Percentiles rank a stretch among this genome's conserved stretches.
phyloP scores from a whole-genome alignment of 2,329 filamentous ascomycete species.

The Magnaporthiopsis poae region DNA sequence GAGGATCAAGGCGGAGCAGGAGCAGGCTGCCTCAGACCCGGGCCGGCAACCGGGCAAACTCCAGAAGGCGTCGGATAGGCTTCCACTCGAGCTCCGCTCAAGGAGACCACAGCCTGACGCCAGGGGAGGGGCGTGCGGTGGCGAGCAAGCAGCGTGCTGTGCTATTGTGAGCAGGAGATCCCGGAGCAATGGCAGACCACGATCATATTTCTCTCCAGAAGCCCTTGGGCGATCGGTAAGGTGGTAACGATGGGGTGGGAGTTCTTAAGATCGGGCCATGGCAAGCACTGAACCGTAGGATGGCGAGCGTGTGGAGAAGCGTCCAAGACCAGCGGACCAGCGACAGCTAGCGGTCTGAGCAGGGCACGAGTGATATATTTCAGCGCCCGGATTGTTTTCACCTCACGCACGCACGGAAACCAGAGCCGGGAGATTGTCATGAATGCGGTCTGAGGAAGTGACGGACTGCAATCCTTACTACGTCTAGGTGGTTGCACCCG shows the following conservation, averaged over 20 bases:
- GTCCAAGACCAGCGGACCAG: neutral
- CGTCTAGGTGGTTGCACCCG: no score
- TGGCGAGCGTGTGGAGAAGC: neutral
- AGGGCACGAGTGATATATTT: neutral
- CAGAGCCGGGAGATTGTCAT: neutral
- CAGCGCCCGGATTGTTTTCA: neutral
- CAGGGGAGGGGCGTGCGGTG: neutral
- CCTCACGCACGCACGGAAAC: no score
- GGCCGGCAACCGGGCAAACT: neutral
- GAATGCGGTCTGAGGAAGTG: neutral
- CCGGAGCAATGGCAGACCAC: neutral
- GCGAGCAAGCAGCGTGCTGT: no score
- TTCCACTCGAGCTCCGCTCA: neutral
- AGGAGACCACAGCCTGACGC: neutral
- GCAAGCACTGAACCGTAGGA: neutral
- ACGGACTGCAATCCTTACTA: no score
- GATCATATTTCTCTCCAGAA: neutral
- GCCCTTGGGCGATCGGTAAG: neutral
- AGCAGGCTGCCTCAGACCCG: neutral
- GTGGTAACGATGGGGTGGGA: neutral
- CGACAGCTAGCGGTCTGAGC: neutral
- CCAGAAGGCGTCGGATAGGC: neutral
- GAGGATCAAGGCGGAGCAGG: neutral
- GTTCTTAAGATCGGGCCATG: neutral
- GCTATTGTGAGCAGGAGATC: neutral